These are phyloP conservation scores for Ilyonectria sp. DNA, from an alignment of 2,329 filamentous ascomycete genomes.

Conservation along the genomic window DNA sequence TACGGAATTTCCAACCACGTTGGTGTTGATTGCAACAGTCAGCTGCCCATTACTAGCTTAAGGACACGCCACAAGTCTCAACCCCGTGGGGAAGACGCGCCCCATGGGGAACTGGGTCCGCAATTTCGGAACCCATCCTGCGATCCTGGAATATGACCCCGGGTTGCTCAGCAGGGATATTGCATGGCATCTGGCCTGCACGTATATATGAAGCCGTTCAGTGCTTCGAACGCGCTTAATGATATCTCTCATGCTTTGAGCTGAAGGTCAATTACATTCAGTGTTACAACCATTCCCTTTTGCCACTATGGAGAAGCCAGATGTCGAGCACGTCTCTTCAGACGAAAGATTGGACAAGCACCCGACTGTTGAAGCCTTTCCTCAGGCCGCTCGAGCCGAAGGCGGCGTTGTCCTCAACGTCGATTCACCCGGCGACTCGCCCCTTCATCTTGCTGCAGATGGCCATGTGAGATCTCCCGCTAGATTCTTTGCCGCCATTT, in stretches of 20 bases:
- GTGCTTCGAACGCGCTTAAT: background rate
- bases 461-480: constrained; percentile 31
- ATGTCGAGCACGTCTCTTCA: constrained; percentile 36
- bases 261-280: background rate
- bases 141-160: background rate
- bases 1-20: constrained; percentile 1
- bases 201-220: background rate
- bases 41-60: background rate
- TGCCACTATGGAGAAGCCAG: constrained; percentile 36
- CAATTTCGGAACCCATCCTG: constrained; percentile 35
- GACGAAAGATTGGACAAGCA: constrained; percentile 23
- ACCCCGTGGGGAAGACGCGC: constrained; percentile 14
- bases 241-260: background rate
- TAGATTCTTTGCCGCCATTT: background rate
- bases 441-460: constrained; percentile 36
- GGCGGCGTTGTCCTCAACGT: constrained; percentile 33
- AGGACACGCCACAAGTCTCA: background rate
- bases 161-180: background rate
- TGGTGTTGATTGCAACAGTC: background rate
- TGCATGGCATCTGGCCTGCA: background rate
- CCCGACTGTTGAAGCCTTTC: constrained; percentile 21
- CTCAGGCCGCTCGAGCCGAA: constrained; percentile 34
- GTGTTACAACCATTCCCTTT: too few species aligned
- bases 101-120: constrained; percentile 33
- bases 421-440: constrained; percentile 15